Conservation (phyloP, 164 flowering plant species). For the Buxus sempervirens region DNA sequence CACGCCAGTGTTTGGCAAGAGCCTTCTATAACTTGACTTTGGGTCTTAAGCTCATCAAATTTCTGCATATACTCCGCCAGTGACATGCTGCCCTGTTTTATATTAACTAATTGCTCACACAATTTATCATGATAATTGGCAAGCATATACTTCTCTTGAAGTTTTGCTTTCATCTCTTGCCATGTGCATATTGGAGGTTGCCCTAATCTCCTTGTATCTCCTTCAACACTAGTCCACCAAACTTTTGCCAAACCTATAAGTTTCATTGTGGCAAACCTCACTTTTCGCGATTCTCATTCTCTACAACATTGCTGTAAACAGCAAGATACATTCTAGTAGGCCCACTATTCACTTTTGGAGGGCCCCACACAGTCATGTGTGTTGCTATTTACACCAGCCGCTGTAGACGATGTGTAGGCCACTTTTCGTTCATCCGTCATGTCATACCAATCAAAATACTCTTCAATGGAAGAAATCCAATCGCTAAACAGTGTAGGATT, state of each 20-base stretch:
- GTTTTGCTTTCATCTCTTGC: no score
- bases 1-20: no score
- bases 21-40: no score
- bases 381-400: no score
- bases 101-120: background rate
- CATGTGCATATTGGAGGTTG: background rate
- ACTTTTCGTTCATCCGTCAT: no score
- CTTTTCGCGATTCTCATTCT: background rate
- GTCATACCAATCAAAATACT: slow-evolving; percentile 5
- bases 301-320: no score
- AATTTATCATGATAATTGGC: background rate
- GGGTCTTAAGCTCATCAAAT: no score
- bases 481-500: background rate
- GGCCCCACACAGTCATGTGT: no score
- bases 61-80: no score
- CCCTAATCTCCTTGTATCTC: background rate
- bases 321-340: no score
- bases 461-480: background rate
- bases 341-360: no score
- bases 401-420: no score
- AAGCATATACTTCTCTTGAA: background rate
- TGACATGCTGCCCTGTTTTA: background rate
- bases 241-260: background rate
- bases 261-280: slow-evolving; percentile 1
- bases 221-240: slow-evolving; percentile 7